phyloP scores from a whole-genome alignment of 2,329 filamentous ascomycete species.

The Pseudogymnoascus sp. region DNA sequence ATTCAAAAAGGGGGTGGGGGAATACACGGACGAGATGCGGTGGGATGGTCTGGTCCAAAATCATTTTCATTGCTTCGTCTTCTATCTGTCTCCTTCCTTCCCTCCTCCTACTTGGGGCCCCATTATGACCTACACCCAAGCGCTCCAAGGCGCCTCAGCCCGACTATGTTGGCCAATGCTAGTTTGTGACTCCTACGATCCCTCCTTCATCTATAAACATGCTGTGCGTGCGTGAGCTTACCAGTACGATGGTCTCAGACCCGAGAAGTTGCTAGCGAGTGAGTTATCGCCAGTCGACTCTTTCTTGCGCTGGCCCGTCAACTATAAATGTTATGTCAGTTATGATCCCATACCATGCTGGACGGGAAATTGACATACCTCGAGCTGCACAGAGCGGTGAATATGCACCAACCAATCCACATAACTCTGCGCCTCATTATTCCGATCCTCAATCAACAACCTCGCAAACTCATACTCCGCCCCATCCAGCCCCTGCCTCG shows the following conservation, averaged over 20 bases:
- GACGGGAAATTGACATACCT: constrained; percentile 44
- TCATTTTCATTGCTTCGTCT: constrained; percentile 3
- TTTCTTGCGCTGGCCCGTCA: constrained; percentile 63
- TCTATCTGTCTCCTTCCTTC: not conserved
- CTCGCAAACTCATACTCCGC: constrained; percentile 95
- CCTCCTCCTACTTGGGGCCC: not conserved
- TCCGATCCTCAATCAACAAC: constrained; percentile 84
- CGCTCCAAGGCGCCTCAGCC: not conserved
- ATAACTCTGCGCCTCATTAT: constrained; percentile 96
- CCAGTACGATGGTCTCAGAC: constrained; percentile 53
- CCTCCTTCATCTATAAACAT: not conserved
- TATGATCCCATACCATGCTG: not conserved
- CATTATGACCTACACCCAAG: not conserved
- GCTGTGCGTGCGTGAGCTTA: constrained; percentile 25
- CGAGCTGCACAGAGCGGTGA: constrained; percentile 85
- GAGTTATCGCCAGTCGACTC: constrained; percentile 48
- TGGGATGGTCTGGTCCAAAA: not conserved
- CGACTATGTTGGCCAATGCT: not conserved
- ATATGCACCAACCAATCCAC: constrained; percentile 97
- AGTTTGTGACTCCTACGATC: not conserved
- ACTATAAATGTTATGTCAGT: constrained; percentile 32
- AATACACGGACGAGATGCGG: not conserved
- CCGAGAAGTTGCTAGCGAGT: constrained; percentile 47
- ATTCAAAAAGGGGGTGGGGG: not conserved
- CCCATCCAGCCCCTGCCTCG: constrained; percentile 85